Conservation (phyloP, 116 monocot species). For the Papilionanthe hybrid region DNA sequence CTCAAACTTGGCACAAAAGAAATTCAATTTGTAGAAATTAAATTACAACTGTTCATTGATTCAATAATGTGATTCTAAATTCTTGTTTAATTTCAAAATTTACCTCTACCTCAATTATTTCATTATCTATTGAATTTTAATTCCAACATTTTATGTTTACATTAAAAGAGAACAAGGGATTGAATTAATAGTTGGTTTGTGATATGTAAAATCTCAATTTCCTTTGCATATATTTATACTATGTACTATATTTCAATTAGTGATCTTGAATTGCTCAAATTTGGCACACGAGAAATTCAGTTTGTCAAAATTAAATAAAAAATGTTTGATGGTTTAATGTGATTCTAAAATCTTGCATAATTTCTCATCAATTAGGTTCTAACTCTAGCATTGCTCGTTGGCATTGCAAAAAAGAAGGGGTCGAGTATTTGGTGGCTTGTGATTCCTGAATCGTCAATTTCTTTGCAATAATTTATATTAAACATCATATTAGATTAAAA, state of each 20-base stretch:
- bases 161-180: neutral
- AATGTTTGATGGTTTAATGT: no score
- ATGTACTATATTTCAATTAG: neutral
- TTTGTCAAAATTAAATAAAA: no score
- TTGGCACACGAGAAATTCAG: no score
- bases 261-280: no score
- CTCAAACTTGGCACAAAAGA: no score
- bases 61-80: no score
- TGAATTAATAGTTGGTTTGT: neutral
- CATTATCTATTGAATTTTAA: neutral
- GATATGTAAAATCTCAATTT: neutral
- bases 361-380: neutral
- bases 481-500: neutral
- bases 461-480: neutral
- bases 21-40: no score
- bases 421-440: neutral
- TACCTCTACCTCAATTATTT: neutral
- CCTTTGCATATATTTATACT: neutral
- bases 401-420: neutral
- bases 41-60: no score
- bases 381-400: neutral
- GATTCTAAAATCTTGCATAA: neutral
- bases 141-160: neutral
- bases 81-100: neutral
- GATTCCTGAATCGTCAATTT: neutral